These are phyloP conservation scores for Coemansia sp. DNA, from an alignment of 192 early-diverging fungal genomes.

Conservation along the genomic window DNA sequence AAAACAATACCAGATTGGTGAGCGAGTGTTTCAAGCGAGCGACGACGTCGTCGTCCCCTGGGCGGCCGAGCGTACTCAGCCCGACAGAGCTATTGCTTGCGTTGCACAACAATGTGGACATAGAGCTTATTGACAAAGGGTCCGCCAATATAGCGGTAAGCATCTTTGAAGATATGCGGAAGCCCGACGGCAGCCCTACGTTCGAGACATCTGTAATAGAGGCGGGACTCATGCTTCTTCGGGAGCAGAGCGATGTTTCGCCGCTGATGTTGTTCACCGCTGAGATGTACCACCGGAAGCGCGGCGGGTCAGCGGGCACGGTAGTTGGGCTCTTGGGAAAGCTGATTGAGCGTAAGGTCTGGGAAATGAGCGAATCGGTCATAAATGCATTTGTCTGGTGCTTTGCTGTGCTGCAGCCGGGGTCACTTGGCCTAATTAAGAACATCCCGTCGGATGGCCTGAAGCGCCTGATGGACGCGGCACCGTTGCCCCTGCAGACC, in stretches of 20 bases:
- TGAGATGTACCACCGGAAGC: constrained; percentile 18
- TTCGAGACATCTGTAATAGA: constrained; percentile 28
- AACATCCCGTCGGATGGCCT: constrained; percentile 26
- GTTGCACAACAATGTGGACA: constrained; percentile 24
- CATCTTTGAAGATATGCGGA: constrained; percentile 22
- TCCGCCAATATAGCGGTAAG: constrained; percentile 18
- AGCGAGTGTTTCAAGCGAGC: constrained; percentile 28
- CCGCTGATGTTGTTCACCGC: constrained; percentile 42
- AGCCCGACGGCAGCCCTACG: constrained; percentile 16
- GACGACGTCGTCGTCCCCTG: constrained; percentile 28
- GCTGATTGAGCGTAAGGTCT: constrained; percentile 43
- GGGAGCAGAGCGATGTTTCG: constrained; percentile 22
- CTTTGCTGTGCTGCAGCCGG: constrained; percentile 28
- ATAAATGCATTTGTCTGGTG: constrained; percentile 19
- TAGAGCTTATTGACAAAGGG: not conserved
- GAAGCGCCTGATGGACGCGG: constrained; percentile 22
- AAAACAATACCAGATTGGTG: constrained; percentile 21
- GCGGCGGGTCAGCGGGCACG: constrained; percentile 25
- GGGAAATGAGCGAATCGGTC: constrained; percentile 30
- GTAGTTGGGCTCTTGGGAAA: constrained; percentile 22
- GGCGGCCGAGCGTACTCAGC: constrained; percentile 42
- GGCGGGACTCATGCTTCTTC: constrained; percentile 35
- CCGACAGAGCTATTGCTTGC: constrained; percentile 48
- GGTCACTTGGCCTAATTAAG: constrained; percentile 34
- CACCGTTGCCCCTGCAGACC: constrained; percentile 8